Percentiles rank a stretch among this genome's conserved stretches.
Conservation (phyloP, 2,329 filamentous ascomycete genomes). For the Tolypocladium ophioglossoides region DNA sequence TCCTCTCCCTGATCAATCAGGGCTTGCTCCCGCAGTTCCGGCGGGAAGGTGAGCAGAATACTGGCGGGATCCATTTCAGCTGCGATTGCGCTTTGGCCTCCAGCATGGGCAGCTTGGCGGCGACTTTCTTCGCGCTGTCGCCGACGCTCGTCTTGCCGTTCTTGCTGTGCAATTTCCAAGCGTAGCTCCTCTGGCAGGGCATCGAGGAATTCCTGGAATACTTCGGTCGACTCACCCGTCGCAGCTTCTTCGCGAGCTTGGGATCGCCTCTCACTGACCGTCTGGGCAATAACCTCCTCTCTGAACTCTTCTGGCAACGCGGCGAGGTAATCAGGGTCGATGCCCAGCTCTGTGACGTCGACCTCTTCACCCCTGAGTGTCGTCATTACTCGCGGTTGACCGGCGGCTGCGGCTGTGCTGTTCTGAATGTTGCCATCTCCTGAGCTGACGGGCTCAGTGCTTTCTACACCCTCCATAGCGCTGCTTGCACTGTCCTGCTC, state of each 20-base stretch:
- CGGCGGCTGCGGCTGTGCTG: constrained; percentile 4
- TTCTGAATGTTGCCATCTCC: constrained; percentile 17
- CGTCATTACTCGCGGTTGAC: constrained; percentile 56
- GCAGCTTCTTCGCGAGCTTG: constrained; percentile 60
- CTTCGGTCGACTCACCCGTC: constrained; percentile 67
- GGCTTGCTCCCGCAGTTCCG: constrained; percentile 73
- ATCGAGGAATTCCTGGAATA: constrained; percentile 88
- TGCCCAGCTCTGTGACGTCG: constrained; percentile 89
- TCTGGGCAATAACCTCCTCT: constrained; percentile 90
- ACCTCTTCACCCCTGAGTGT: constrained; percentile 78
- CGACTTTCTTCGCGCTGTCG: constrained; percentile 75
- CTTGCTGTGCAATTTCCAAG: constrained; percentile 81
- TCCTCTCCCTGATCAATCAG: constrained; percentile 88
- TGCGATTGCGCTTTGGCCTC: constrained; percentile 37
- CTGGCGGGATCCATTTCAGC: constrained; percentile 88
- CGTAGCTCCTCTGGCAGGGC: constrained; percentile 85
- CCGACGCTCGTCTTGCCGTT: constrained; percentile 78
- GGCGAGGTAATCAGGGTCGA: constrained; percentile 88
- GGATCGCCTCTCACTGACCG: constrained; percentile 72
- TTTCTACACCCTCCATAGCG: constrained; percentile 74
- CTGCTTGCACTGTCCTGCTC: constrained; percentile 12
- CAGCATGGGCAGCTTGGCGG: constrained; percentile 47
- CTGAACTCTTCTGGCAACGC: constrained; percentile 96
- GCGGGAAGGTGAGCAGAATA: constrained; percentile 83
- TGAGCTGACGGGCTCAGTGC: constrained; percentile 25